Evolutionary conservation across 805 yeast genomes (phyloP).

Genomic region (Tanozyma kutaoensis): DNA sequence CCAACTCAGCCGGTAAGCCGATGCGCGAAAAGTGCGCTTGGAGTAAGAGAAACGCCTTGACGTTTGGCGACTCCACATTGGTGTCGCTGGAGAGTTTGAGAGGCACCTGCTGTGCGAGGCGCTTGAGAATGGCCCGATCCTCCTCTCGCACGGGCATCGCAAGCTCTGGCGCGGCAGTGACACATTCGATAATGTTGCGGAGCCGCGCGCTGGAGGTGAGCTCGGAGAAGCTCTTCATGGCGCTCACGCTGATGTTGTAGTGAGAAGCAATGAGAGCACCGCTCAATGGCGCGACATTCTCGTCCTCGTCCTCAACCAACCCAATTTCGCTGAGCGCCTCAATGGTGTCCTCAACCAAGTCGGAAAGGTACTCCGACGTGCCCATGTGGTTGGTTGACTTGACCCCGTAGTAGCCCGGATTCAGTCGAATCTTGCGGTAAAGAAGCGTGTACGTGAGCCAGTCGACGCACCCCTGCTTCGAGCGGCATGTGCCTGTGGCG

Average conservation of each 20-base stretch:
- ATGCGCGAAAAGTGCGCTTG: slow-evolving; percentile 75
- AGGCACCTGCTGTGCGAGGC: slow-evolving; percentile 50
- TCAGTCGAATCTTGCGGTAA: slow-evolving; percentile 65
- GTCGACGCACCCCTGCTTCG: slow-evolving; percentile 79
- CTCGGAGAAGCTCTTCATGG: slow-evolving; percentile 51
- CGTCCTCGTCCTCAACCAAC: slow-evolving; percentile 40
- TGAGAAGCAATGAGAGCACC: slow-evolving; percentile 68
- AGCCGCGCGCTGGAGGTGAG: slow-evolving; percentile 44
- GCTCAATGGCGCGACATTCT: slow-evolving; percentile 41
- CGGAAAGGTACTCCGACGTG: slow-evolving; percentile 72
- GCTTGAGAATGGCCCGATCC: slow-evolving; percentile 37
- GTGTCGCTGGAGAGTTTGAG: slow-evolving; percentile 28
- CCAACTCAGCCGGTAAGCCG: slow-evolving; percentile 46
- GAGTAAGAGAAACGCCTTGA: slow-evolving; percentile 60
- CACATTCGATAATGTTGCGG: slow-evolving; percentile 46
- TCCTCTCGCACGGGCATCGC: slow-evolving; percentile 54
- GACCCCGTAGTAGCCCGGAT: slow-evolving; percentile 86
- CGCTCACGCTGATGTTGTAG: slow-evolving; percentile 48
- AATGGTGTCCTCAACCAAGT: slow-evolving; percentile 60
- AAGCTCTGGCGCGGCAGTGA: slow-evolving; percentile 62
- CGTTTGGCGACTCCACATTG: slow-evolving; percentile 38
- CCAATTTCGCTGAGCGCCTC: slow-evolving; percentile 48
- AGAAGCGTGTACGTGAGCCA: slow-evolving; percentile 80
- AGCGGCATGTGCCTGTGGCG: slow-evolving; percentile 45
- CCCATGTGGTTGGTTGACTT: slow-evolving; percentile 51